phyloP scores from a whole-genome alignment of 257 asterid genomes.

The Penstemon davidsonii region DNA sequence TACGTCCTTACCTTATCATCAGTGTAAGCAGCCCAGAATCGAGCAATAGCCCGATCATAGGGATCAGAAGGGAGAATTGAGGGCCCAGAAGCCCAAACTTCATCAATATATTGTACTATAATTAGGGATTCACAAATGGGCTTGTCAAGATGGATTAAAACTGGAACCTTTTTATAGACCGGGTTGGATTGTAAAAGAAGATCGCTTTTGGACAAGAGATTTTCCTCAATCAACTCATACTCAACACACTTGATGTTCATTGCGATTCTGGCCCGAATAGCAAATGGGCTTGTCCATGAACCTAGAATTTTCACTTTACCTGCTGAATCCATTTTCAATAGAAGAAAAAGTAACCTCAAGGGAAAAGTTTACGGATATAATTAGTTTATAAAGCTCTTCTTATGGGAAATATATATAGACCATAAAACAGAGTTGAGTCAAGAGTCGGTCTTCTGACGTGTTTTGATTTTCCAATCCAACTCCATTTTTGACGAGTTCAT shows the following conservation, averaged over 20 bases:
- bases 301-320: slow-evolving; percentile 23
- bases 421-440: no score
- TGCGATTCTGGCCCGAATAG: slow-evolving; percentile 35
- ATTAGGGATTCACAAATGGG: slow-evolving; percentile 38
- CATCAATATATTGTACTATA: slow-evolving; percentile 43
- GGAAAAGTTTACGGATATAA: no score
- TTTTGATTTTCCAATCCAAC: no score
- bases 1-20: slow-evolving; percentile 29
- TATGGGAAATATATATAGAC: no score
- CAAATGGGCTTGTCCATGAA: slow-evolving; percentile 22
- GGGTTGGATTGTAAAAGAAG: slow-evolving; percentile 42
- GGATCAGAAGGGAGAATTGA: slow-evolving; percentile 37
- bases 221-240: slow-evolving; percentile 26
- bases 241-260: slow-evolving; percentile 34
- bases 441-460: no score
- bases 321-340: background rate
- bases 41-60: slow-evolving; percentile 37
- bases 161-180: slow-evolving; percentile 37
- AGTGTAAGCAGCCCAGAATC: slow-evolving; percentile 42
- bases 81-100: slow-evolving; percentile 33
- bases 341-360: no score
- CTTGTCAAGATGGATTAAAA: slow-evolving; percentile 33
- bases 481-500: no score
- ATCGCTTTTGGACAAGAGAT: slow-evolving; percentile 31
- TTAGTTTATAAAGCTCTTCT: no score